Base-by-base conservation (phyloP, 1,139 yeast species). In the Wickerhamiella infanticola region DNA sequence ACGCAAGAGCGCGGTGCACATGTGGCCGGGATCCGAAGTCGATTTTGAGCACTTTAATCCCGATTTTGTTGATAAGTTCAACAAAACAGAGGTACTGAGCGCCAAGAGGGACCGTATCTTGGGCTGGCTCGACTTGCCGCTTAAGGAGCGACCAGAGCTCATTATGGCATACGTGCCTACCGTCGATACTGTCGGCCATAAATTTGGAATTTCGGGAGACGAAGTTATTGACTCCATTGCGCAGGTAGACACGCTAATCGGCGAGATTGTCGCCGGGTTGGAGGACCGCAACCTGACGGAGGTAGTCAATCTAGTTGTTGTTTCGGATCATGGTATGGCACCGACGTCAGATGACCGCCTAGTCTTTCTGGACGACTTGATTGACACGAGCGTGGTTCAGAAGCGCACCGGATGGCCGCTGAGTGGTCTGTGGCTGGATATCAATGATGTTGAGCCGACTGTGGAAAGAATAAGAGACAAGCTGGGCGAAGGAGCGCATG, bases 1-100 rank as follows among this genome's bases (percentile, higher is more conserved):
- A 1, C 72, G 82, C 4, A 67, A 67, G 11, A 67, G 81, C 2
- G 94, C 93, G 0, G 79, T 84, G n/a, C 95, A 86, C 60, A 85
- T 86, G 95, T 86, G 94, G 94, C 95, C 96, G 0, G 95, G 95
- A 1, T 78, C 86, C 50, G 94, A 84, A 55, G 93, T 80, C 3
- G 72, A 45, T 68, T 75, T 68, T 66, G 54, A 25, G 44, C 52
- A 48, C 36, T 57, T 48, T 26, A 52, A 46, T 45, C 58, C 59
- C 4, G 81, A 81, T 3, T 70, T 68, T 45, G 75, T 76, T 36
- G 90, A 81, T 55, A 63, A 64, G 48, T 86, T 72, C 62, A 78
- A 84, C 55, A 77, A 75, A 2, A 63, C 76, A 2, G 94, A 83
- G 59, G 54, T 70, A 1, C 64, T 85, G 26, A 67, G 73, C 3